Conservation (phyloP, 192 early-diverging fungal genomes). For the Podila minutissima region DNA sequence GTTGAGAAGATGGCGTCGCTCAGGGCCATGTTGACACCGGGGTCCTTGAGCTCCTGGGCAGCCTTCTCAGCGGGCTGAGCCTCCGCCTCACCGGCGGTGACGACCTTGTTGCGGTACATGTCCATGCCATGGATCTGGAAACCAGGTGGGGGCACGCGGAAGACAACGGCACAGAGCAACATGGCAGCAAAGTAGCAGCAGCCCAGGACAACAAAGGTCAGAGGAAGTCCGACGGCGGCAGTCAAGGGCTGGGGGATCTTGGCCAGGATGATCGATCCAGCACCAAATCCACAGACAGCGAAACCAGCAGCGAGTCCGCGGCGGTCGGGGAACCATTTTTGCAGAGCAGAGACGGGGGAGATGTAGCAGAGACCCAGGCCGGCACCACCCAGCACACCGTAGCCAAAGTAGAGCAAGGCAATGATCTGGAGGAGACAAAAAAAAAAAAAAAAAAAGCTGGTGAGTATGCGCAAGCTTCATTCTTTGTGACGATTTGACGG, state of each 20-base stretch:
- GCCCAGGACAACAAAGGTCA: constrained; percentile 72
- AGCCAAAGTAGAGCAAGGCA: constrained; percentile 67
- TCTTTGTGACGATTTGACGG: too few species aligned
- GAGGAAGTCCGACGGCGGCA: constrained; percentile 59
- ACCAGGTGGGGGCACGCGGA: constrained; percentile 68
- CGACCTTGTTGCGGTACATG: constrained; percentile 51
- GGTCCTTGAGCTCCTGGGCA: constrained; percentile 31
- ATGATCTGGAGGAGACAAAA: constrained; percentile 37
- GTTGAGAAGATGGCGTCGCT: constrained; percentile 59
- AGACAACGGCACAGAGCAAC: constrained; percentile 57
- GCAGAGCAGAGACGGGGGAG: constrained; percentile 64
- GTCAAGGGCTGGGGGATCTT: constrained; percentile 68
- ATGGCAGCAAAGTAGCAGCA: constrained; percentile 66
- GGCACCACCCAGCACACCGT: constrained; percentile 64
- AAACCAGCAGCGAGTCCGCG: constrained; percentile 66
- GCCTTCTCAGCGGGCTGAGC: constrained; percentile 8
- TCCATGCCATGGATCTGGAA: constrained; percentile 70
- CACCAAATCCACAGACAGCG: constrained; percentile 81
- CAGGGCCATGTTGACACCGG: constrained; percentile 57
- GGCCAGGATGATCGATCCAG: constrained; percentile 72
- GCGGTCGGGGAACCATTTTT: constrained; percentile 68
- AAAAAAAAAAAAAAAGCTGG: too few species aligned
- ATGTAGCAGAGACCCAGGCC: constrained; percentile 69
- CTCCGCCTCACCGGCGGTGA: constrained; percentile 1
- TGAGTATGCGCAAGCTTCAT: too few species aligned